Base-by-base conservation (phyloP, 1,284 basidiomycete species). In the Cryptococcus sp. region DNA sequence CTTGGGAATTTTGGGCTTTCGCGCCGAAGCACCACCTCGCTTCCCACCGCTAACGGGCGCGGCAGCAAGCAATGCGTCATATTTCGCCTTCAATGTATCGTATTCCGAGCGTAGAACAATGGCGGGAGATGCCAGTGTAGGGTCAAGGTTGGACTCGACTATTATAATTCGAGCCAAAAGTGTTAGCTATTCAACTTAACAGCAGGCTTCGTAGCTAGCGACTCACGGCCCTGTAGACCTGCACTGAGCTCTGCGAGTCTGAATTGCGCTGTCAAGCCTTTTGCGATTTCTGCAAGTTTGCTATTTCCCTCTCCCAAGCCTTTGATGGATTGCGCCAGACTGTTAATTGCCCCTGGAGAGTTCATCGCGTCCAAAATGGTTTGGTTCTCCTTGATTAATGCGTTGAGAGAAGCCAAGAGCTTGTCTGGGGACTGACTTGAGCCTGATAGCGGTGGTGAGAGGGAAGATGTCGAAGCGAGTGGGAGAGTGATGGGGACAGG, bases 81-180 rank as follows among this genome's bases (percentile, higher is more conserved):
- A 73, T 15, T 64, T 59, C 6, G 69, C 58, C 60, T 74, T 72
- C 20, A 75, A 68, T 3, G 61, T 60, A 45, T 76, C 72, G 49
- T 75, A 74, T 20, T 74, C 73, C 7, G 56, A 49, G 19, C 68
- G 62, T 3, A 74, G 68, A 41, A 66, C 69, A 10, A 34, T 34
- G 3, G 60, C 45, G 29, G 66, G 57, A 0, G 65, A 60, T 10
- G 29, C 29, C 4, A 68, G 54, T n/a, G 58, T 57, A 0, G 66
- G 63, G 53, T 68, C 69, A 45, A 71, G 50, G 22, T 26, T 46
- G 25, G 29, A 23, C 17, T 40, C 25, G 25, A 58, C 52, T 58
- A 25, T 16, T 5, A 3, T 25, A 23, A 11, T 45, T n/a, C 3
- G 29, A 7, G 50, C 26, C 17, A 11, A 17, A 7, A 13, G 19